Evolutionary conservation across 1,139 yeast species (phyloP).

Genomic region (Blastobotrys capitulatus): DNA sequence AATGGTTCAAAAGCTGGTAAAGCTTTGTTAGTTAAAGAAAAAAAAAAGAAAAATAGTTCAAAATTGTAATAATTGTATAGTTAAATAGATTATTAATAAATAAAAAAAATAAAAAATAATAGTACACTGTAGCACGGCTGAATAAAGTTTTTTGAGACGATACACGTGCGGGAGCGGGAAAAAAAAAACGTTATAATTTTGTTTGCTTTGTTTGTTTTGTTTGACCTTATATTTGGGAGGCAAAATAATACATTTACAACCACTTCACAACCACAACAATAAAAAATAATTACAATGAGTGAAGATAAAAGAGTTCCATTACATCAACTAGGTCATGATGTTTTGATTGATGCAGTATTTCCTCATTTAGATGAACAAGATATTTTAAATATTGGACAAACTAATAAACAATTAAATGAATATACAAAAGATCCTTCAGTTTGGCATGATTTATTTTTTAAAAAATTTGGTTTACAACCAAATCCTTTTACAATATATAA

Average conservation of each 20-base stretch:
- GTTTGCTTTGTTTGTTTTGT: too few species aligned
- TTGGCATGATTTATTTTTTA: constrained; percentile 29
- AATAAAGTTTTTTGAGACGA: too few species aligned
- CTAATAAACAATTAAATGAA: constrained; percentile 19
- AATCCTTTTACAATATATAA: constrained; percentile 27
- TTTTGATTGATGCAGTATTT: constrained; percentile 28
- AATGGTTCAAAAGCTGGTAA: constrained; percentile 32
- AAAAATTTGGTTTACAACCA: constrained; percentile 26
- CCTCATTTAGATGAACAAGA: constrained; percentile 24
- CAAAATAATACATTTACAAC: too few species aligned
- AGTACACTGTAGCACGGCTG: too few species aligned
- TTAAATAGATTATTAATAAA: too few species aligned
- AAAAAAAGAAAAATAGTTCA: not conserved
- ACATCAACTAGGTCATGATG: constrained; percentile 25
- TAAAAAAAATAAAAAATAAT: too few species aligned
- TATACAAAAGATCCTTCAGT: constrained; percentile 24
- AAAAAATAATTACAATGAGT: not conserved
- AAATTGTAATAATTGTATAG: too few species aligned
- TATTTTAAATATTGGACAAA: constrained; percentile 20
- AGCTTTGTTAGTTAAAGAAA: constrained; percentile 20
- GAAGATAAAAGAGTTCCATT: constrained; percentile 1
- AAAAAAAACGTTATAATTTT: too few species aligned
- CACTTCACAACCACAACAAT: too few species aligned
- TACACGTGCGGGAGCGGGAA: too few species aligned
- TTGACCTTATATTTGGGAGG: too few species aligned